Evolutionary conservation across 1,284 basidiomycete genomes (phyloP).

Genomic region (Abortiporus biennis): DNA sequence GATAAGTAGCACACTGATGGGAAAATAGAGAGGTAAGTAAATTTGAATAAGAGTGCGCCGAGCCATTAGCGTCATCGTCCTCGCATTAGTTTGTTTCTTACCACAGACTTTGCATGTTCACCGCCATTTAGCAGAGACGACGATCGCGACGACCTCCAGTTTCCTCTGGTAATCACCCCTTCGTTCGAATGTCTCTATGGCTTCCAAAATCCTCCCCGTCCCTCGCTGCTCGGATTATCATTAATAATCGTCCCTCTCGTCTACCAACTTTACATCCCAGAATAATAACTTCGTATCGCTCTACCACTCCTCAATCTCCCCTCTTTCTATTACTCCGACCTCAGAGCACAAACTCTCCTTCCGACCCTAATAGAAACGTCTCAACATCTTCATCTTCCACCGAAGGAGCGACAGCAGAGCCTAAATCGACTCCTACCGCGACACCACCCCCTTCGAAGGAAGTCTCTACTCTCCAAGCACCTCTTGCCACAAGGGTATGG

Average conservation of each 20-base stretch:
- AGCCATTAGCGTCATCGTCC: too few species aligned
- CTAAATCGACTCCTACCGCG: slow-evolving; percentile 40
- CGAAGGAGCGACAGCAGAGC: slow-evolving; percentile 7
- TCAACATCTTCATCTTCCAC: background rate
- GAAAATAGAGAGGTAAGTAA: too few species aligned
- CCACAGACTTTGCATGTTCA: too few species aligned
- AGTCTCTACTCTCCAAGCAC: slow-evolving; percentile 32
- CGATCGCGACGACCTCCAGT: too few species aligned
- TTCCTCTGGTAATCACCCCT: too few species aligned
- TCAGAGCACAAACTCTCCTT: slow-evolving; percentile 19
- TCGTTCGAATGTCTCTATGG: slow-evolving; percentile 27
- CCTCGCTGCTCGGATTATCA: slow-evolving; percentile 34
- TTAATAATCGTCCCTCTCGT: slow-evolving; percentile 16
- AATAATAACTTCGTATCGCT: slow-evolving; percentile 20
- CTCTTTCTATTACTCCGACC: slow-evolving; percentile 14
- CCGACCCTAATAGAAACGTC: slow-evolving; percentile 2
- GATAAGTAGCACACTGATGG: too few species aligned
- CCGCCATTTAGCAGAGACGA: too few species aligned
- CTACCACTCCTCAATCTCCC: slow-evolving; percentile 10
- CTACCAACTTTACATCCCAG: slow-evolving; percentile 15
- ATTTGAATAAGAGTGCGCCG: too few species aligned
- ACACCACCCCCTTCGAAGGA: slow-evolving; percentile 51
- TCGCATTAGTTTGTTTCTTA: too few species aligned
- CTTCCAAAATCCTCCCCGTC: slow-evolving; percentile 32
- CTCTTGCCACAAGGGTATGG: slow-evolving; percentile 67